Evolutionary conservation across 805 yeast species (phyloP), one percentile per base, ranked within the genome.

Genomic region (Cyberlindnera galapagoensis): DNA sequence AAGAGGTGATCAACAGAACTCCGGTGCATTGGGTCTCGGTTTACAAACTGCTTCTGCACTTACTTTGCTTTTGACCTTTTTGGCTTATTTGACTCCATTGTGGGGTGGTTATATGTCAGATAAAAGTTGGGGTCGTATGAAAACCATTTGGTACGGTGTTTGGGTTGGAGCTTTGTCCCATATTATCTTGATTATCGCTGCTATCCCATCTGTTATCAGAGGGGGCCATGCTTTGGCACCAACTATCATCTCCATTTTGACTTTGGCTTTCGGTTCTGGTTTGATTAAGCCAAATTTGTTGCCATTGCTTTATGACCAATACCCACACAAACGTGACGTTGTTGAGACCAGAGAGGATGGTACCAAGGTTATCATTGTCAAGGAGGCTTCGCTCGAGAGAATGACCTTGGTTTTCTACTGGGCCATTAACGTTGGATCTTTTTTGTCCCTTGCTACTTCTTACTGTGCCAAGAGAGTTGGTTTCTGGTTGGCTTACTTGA

Each of bases 21-120:
- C 53, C 20, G 82, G 86, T 56, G 74, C 78, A 9, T 65, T 83
- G 39, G 68, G 69, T 29, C 63, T 79, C 46, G 76, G 79, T 34
- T 62, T 70, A 36, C 66, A 66, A 37, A 73, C 76, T 43, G 85
- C 92, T 19, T 76, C 82, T 22, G 87, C 82, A 20, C 65, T 82
- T 39, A 71, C 83, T 12, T 75, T 80, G 54, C 74, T 81, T 48
- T 76, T 81, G 67, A 85, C 80, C 52, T 83, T 83, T 54, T 79
- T 87, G 82, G 79, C 87, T 51, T 83, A 82, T 55, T 65, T 81
- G 28, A 80, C 90, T 27, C 94, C 94, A 19, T 65, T 83, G 33
- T 64, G 77, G 35, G 88, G 87, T 46, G 92, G 86, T 34, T 72
- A 76, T 57, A 46, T 81, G 17, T 76, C 92, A 33, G 94, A 83